Percentiles rank a stretch among this genome's conserved stretches.
These are phyloP conservation scores for Fusarium equiseti DNA, from an alignment of 2,329 filamentous ascomycete species.

Conservation along the genomic window DNA sequence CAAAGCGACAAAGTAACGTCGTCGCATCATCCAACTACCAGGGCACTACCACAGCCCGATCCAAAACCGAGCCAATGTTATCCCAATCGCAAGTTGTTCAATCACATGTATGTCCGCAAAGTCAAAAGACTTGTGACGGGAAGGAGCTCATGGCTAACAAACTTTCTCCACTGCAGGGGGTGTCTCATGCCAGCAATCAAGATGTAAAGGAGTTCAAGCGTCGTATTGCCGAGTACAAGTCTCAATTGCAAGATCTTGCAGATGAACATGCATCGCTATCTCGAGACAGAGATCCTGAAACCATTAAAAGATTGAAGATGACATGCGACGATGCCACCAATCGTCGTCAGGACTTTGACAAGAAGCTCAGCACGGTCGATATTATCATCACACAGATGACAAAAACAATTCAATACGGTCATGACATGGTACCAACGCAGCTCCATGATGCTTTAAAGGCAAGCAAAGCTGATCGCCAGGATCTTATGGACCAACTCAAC, in stretches of 20 bases:
- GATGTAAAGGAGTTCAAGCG: no score
- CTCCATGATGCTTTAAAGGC: neutral
- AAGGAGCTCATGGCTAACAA: neutral
- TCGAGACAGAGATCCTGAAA: neutral
- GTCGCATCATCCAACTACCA: neutral
- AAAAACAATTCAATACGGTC: neutral
- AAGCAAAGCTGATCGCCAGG: neutral
- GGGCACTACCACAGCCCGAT: no score
- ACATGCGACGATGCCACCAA: no score
- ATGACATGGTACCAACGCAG: neutral
- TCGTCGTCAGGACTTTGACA: neutral
- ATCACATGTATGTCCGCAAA: neutral
- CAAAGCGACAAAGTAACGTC: neutral
- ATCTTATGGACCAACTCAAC: no score
- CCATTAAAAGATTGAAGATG: no score
- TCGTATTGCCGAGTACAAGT: neutral
- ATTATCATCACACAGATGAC: neutral
- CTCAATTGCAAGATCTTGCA: neutral
- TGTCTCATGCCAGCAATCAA: rapidly evolving
- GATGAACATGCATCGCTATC: neutral
- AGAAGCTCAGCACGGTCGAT: neutral
- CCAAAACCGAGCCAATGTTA: rapidly evolving
- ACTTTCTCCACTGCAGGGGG: no score
- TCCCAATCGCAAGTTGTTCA: neutral
- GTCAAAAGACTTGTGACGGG: neutral